Evolutionary conservation across 1,139 yeast species (phyloP), one percentile per base, ranked within the genome.

Genomic region (Saccharomyces pastorianus): DNA sequence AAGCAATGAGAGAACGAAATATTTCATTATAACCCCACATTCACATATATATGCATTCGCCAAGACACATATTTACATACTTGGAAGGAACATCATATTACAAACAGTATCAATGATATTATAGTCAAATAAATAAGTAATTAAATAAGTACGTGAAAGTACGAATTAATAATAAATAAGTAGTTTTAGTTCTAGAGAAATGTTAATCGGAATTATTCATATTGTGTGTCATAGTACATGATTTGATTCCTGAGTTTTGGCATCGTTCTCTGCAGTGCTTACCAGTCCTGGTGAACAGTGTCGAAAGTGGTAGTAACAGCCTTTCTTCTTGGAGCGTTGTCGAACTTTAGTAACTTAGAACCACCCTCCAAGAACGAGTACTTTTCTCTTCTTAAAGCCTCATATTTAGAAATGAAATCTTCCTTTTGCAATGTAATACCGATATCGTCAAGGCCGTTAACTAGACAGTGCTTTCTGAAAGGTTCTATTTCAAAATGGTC

Each of bases 391-490:
- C 99, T 88, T 60, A 74, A 73, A 34, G 74, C 79, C 76, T 93
- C 99, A 68, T 83, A 93, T 63, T 82, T 78, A 55, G 72, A 58
- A 62, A 93, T 93, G 71, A 69, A 82, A 54, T 82, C 81, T 73
- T 88, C 96, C 75, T 90, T 90, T 73, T 90, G 95, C 67, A 93
- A 76, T 52, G 99, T 93, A 67, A 93, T 81, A 47, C 98, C 98
- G 73, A 93, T 93, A 71, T 93, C 99, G 70, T 93, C 99, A 59
- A 93, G 83, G 58, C 99, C 99, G 63, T 93, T 89, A 57, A 91
- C 77, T 64, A 93, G 80, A 71, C 98, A 93, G 73, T 90, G 96
- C 76, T 91, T 91, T 78, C 97, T 85, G 80, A 90, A 93, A 47
- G 77, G 80, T 72, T 91, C 98, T 57, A 93, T 82, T 2, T 88